Conservation (phyloP, 192 early-diverging fungal species). For the Dimargaris cristalligena region DNA sequence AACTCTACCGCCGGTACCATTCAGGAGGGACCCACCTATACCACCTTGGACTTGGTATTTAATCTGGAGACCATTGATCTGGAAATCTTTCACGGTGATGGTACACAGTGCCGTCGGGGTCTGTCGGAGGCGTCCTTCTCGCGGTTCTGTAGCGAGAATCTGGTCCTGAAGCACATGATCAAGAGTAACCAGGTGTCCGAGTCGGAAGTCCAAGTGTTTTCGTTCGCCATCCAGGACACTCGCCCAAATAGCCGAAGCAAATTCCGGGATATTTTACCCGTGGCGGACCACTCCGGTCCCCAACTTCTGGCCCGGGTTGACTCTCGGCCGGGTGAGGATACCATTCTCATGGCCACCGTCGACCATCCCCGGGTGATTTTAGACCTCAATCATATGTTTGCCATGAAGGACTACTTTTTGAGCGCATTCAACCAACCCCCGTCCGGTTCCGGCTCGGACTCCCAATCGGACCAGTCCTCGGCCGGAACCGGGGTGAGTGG, state of each 20-base stretch:
- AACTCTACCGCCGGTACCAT: not conserved
- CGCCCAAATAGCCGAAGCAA: conserved; percentile 52
- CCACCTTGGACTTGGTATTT: conserved; percentile 37
- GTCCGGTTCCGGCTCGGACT: not conserved
- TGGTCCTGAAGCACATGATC: conserved; percentile 36
- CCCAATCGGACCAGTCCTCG: not conserved
- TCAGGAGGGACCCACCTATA: not conserved
- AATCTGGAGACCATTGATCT: conserved; percentile 53
- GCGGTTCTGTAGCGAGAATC: conserved; percentile 26
- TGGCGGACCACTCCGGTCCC: conserved; percentile 36
- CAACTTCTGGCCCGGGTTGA: conserved; percentile 38
- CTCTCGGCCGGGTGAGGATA: conserved; percentile 23
- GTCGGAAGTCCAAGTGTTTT: conserved; percentile 45
- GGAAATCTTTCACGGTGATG: conserved; percentile 58
- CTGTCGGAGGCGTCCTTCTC: conserved; percentile 35
- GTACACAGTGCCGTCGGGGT: conserved; percentile 23
- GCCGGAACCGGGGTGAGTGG: not conserved
- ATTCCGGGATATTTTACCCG: conserved; percentile 71
- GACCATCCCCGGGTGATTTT: conserved; percentile 71
- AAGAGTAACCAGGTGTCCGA: conserved; percentile 44
- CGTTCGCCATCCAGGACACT: conserved; percentile 65
- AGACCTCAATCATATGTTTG: conserved; percentile 73
- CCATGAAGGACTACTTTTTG: conserved; percentile 58
- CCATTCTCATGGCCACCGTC: conserved; percentile 51
- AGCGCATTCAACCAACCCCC: conserved; percentile 28